These are phyloP conservation scores for Microsporum canis DNA, from an alignment of 2,329 filamentous ascomycete species.

Conservation along the genomic window DNA sequence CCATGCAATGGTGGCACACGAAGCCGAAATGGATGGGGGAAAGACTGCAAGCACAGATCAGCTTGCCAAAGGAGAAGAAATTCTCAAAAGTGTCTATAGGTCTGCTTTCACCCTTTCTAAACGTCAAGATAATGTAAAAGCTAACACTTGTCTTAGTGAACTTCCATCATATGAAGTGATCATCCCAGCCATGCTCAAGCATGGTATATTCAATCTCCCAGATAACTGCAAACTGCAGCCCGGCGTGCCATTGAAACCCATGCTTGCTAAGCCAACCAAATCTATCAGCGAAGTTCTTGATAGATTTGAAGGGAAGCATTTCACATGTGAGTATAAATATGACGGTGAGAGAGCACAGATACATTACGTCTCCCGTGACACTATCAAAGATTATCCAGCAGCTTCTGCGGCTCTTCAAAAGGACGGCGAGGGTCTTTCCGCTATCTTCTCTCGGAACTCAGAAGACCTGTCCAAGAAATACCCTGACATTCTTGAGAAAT, in stretches of 20 bases:
- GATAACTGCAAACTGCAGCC: slow-evolving; percentile 85
- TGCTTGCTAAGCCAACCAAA: slow-evolving; percentile 97
- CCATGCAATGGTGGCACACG: slow-evolving; percentile 77
- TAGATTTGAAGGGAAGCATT: slow-evolving; percentile 86
- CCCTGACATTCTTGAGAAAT: slow-evolving; percentile 81
- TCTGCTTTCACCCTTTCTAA: slow-evolving; percentile 28
- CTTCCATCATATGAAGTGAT: slow-evolving; percentile 92
- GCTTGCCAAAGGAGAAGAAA: slow-evolving; percentile 69
- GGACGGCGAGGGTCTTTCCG: slow-evolving; percentile 58
- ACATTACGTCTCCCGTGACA: slow-evolving; percentile 81
- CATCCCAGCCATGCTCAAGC: slow-evolving; percentile 74
- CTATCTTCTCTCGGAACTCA: slow-evolving; percentile 95
- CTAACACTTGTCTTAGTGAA: slow-evolving; percentile 51
- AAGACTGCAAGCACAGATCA: slow-evolving; percentile 62
- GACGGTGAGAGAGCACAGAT: slow-evolving; percentile 98
- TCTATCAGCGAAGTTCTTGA: slow-evolving; percentile 96
- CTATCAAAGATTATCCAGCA: slow-evolving; percentile 56
- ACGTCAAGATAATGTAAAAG: background rate
- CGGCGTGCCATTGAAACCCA: slow-evolving; percentile 90
- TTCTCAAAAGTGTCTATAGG: slow-evolving; percentile 85
- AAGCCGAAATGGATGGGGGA: slow-evolving; percentile 56
- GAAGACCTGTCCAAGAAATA: slow-evolving; percentile 97
- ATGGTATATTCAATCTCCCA: slow-evolving; percentile 71
- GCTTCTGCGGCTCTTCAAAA: slow-evolving; percentile 52
- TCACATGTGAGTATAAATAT: slow-evolving; percentile 99